Percentiles rank a stretch among this genome's conserved stretches.
phyloP scores from a whole-genome alignment of 2,329 filamentous ascomycete genomes.

The Rutstroemia sp. region DNA sequence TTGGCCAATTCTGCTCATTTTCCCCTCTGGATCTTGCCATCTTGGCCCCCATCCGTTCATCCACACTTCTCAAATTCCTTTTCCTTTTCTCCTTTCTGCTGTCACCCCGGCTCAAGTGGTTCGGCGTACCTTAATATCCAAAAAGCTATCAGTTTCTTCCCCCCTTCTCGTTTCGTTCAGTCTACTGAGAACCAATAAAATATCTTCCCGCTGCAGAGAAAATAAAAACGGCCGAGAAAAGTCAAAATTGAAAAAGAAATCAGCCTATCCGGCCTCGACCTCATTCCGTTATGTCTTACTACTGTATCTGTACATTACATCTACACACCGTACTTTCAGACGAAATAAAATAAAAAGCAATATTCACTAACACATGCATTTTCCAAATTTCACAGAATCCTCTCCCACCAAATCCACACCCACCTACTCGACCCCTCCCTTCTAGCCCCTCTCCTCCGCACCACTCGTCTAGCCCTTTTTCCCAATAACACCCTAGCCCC shows the following conservation, averaged over 20 bases:
- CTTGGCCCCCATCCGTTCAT: constrained; percentile 3
- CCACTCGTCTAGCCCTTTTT: constrained; percentile 72
- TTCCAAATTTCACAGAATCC: constrained; percentile 22
- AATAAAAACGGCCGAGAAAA: no score
- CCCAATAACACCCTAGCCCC: constrained; percentile 73
- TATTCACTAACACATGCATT: no score
- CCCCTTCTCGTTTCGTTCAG: background rate
- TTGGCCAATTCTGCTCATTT: background rate
- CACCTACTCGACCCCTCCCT: constrained; percentile 55
- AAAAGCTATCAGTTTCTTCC: background rate
- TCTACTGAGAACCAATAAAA: no score
- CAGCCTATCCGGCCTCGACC: background rate
- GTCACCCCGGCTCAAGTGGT: background rate
- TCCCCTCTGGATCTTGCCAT: background rate
- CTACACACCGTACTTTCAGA: background rate
- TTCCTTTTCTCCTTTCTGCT: background rate
- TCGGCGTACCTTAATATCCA: background rate
- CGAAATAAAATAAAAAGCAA: no score
- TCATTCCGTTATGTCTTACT: background rate
- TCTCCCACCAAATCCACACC: constrained; percentile 49
- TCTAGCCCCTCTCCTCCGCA: constrained; percentile 60
- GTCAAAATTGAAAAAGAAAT: background rate
- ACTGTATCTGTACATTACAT: background rate
- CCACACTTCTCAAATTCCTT: background rate
- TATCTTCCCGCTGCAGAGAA: background rate